phyloP scores from a whole-genome alignment of 1,284 basidiomycete genomes.

The Fistulinella cinereoalba region DNA sequence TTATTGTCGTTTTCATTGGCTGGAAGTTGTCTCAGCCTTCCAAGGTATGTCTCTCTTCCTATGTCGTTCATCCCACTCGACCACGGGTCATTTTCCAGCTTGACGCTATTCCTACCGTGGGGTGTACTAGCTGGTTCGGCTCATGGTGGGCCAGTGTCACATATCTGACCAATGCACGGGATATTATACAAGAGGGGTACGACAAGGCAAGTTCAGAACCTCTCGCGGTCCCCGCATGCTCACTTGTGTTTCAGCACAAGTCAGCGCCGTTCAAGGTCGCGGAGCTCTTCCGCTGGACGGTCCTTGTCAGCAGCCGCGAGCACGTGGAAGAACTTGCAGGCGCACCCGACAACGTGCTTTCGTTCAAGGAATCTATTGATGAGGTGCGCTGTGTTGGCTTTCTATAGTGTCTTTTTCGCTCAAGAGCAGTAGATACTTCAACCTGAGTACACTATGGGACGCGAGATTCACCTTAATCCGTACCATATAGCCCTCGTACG shows the following conservation, averaged over 20 bases:
- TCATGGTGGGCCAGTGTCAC: slow-evolving; percentile 10
- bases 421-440: slow-evolving; percentile 15
- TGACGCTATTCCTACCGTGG: slow-evolving; percentile 17
- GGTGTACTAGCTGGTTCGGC: slow-evolving; percentile 6
- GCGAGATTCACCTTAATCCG: slow-evolving; percentile 18
- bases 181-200: slow-evolving; percentile 16
- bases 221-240: neutral
- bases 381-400: slow-evolving; percentile 30
- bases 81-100: slow-evolving; percentile 6
- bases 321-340: slow-evolving; percentile 42
- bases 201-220: neutral
- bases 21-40: neutral
- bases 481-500: slow-evolving; percentile 29
- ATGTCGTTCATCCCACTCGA: neutral
- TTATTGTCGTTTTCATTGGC: neutral
- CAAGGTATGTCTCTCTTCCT: neutral
- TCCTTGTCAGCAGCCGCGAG: slow-evolving; percentile 37
- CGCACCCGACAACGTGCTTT: slow-evolving; percentile 39
- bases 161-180: slow-evolving; percentile 3
- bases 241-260: slow-evolving; percentile 10
- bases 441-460: slow-evolving; percentile 29
- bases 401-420: neutral
- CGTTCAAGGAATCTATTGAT: slow-evolving; percentile 32
- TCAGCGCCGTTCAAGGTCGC: slow-evolving; percentile 42
- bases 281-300: slow-evolving; percentile 37